Percentiles rank a stretch among this genome's conserved stretches.
Evolutionary conservation across 1,284 basidiomycete genomes (phyloP).

Genomic region (Inonotus hispidus): DNA sequence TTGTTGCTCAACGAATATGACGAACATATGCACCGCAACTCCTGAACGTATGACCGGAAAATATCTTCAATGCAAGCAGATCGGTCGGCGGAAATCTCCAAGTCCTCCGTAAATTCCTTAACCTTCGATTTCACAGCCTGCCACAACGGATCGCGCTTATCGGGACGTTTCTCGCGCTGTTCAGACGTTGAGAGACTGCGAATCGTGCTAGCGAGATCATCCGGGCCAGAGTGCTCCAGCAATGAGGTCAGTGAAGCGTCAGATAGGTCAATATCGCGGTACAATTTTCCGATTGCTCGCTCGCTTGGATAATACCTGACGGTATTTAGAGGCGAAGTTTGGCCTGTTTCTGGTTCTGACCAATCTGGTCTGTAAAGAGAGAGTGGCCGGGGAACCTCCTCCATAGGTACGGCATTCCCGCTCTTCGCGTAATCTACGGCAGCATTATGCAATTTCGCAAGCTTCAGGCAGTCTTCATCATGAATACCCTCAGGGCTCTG

Average conservation of each 20-base stretch:
- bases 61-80: not conserved
- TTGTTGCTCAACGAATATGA: slow-evolving; percentile 17
- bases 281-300: slow-evolving; percentile 64
- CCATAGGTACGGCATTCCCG: slow-evolving; percentile 56
- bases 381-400: slow-evolving; percentile 40
- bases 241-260: not conserved
- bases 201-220: not conserved
- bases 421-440: slow-evolving; percentile 76
- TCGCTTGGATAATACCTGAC: slow-evolving; percentile 66
- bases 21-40: slow-evolving; percentile 24
- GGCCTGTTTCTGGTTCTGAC: slow-evolving; percentile 57
- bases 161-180: not conserved
- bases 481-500: slow-evolving; percentile 42
- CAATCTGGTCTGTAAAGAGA: slow-evolving; percentile 72
- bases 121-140: not conserved
- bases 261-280: slow-evolving; percentile 44
- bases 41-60: slow-evolving; percentile 19
- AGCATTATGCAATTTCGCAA: slow-evolving; percentile 61
- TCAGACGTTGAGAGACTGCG: not conserved
- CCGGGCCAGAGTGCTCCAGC: not conserved
- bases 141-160: not conserved
- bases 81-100: not conserved
- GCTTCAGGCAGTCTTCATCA: slow-evolving; percentile 53
- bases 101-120: not conserved
- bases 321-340: slow-evolving; percentile 36